phyloP scores from a whole-genome alignment of 371 early-diverging fungal genomes.

The Umbelopsis sp. region DNA sequence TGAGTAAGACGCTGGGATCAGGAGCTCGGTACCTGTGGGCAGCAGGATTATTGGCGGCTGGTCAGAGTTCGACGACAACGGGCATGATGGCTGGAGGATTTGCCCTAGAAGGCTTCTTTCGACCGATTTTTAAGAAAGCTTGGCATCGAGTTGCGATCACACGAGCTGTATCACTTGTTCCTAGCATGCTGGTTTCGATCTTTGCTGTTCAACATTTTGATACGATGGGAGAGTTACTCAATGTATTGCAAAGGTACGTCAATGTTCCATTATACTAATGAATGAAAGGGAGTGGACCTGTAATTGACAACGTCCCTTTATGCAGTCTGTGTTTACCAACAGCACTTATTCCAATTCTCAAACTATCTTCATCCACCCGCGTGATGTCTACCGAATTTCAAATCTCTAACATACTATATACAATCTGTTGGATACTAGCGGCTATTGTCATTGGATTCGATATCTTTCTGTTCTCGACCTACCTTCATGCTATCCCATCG shows the following conservation, averaged over 20 bases:
- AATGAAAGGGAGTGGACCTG: not conserved
- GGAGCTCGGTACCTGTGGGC: slow-evolving; percentile 70
- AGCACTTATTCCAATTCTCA: slow-evolving; percentile 73
- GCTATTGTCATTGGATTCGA: slow-evolving; percentile 59
- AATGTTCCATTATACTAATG: not conserved
- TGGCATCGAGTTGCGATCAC: slow-evolving; percentile 75
- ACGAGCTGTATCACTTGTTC: slow-evolving; percentile 68
- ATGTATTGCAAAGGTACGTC: slow-evolving; percentile 67
- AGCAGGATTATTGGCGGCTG: slow-evolving; percentile 70
- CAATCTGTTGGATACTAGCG: slow-evolving; percentile 45
- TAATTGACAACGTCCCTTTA: not conserved
- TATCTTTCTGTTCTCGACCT: slow-evolving; percentile 51
- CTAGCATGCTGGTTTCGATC: slow-evolving; percentile 68
- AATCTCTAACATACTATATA: slow-evolving; percentile 32
- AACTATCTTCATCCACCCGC: slow-evolving; percentile 53
- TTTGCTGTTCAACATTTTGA: slow-evolving; percentile 66
- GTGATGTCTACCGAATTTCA: slow-evolving; percentile 56
- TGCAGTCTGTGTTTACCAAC: slow-evolving; percentile 69
- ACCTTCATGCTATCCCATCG: slow-evolving; percentile 24
- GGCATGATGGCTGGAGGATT: slow-evolving; percentile 80
- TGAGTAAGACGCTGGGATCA: slow-evolving; percentile 57
- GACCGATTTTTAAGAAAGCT: slow-evolving; percentile 61
- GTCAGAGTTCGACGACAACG: slow-evolving; percentile 78
- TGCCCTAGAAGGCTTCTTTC: slow-evolving; percentile 66
- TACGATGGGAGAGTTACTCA: slow-evolving; percentile 69